These are phyloP conservation scores for Zygoascus biomembranicola DNA, from an alignment of 805 yeast species.

Conservation along the genomic window DNA sequence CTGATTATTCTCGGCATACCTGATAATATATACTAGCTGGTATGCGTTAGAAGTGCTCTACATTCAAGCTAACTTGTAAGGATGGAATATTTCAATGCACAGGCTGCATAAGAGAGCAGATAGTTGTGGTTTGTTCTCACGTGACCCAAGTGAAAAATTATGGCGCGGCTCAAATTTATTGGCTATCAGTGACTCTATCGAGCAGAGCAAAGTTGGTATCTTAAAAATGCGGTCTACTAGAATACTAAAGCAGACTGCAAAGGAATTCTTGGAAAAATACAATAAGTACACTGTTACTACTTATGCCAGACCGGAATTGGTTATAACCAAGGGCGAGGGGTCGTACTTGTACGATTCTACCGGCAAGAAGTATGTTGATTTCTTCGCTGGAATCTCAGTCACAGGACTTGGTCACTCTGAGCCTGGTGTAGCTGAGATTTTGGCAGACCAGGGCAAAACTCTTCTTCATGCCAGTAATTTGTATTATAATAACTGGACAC, in stretches of 20 bases:
- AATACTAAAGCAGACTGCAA: not conserved
- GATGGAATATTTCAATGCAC: too few relatives aligned
- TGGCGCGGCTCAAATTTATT: not conserved
- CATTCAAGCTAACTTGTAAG: too few relatives aligned
- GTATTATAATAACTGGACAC: conserved; percentile 77
- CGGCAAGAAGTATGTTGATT: conserved; percentile 70
- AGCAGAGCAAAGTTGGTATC: not conserved
- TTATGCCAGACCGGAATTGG: conserved; percentile 40
- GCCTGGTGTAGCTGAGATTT: conserved; percentile 60
- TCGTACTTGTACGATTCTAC: conserved; percentile 75
- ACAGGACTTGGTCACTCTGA: conserved; percentile 89
- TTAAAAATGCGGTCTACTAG: not conserved
- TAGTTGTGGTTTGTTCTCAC: not conserved
- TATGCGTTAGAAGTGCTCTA: too few relatives aligned
- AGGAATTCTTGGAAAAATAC: conserved; percentile 2
- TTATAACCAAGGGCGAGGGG: conserved; percentile 74
- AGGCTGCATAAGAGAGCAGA: too few relatives aligned
- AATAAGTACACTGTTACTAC: conserved; percentile 28
- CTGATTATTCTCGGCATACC: too few relatives aligned
- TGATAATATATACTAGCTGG: too few relatives aligned
- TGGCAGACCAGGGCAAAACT: conserved; percentile 61
- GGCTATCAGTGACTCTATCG: not conserved
- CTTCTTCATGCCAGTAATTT: conserved; percentile 81
- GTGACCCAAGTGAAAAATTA: not conserved
- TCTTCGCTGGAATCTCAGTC: conserved; percentile 95